Evolutionary conservation across 352 stramenopile genomes (phyloP).

Genomic region (Saprolegnia diclina): DNA sequence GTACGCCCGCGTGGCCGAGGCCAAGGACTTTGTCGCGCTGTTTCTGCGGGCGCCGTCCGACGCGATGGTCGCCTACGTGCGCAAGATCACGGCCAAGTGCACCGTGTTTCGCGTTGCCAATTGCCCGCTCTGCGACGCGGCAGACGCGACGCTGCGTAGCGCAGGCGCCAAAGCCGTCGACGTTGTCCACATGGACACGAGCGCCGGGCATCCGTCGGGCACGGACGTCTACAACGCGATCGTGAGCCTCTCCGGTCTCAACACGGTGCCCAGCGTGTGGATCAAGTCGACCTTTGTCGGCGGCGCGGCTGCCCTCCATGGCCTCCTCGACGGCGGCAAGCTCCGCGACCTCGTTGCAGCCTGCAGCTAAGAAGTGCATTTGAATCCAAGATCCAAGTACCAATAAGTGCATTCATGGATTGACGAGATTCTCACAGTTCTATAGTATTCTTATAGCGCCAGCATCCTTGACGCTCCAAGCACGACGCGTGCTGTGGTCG

Average conservation of each 20-base stretch:
- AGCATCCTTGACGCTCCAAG: too few relatives aligned
- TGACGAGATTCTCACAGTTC: too few relatives aligned
- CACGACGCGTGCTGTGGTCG: too few relatives aligned
- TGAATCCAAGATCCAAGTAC: neutral
- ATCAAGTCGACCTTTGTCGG: neutral
- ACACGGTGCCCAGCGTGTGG: neutral
- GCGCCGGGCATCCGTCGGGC: neutral
- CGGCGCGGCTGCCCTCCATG: neutral
- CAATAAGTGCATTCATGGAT: too few relatives aligned
- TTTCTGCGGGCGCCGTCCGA: slow-evolving; percentile 19
- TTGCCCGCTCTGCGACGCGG: neutral
- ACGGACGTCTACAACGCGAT: neutral
- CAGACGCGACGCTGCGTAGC: neutral
- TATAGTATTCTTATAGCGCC: too few relatives aligned
- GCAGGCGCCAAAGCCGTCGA: neutral
- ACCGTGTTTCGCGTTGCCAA: neutral
- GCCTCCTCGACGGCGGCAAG: neutral
- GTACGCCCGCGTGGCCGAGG: slow-evolving; percentile 34
- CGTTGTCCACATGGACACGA: neutral
- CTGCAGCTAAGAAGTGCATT: neutral
- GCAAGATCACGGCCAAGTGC: neutral
- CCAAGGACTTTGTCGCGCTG: slow-evolving; percentile 33
- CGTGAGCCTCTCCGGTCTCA: neutral
- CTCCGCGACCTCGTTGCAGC: neutral
- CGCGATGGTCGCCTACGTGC: neutral